Conservation (phyloP, 306 rosid species). For the Crotalaria pallida region DNA sequence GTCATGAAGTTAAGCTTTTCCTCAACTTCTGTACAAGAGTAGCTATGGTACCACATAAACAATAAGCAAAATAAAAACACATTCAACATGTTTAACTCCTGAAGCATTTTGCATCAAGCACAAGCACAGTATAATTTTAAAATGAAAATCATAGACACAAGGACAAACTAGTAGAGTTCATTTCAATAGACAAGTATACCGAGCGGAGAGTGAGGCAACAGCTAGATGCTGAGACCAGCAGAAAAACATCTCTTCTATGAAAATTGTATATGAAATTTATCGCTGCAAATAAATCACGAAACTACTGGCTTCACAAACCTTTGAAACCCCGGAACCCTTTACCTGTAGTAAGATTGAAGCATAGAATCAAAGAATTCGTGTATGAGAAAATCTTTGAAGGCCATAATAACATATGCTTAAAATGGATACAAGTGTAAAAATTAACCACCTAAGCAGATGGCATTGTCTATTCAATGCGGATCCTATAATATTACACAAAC, state of each 20-base stretch:
- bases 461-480: not conserved
- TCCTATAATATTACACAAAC: conserved; percentile 67
- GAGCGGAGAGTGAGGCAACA: not conserved
- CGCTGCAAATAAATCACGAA: not conserved
- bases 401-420: not conserved
- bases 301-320: conserved; percentile 7
- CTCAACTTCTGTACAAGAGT: conserved; percentile 17
- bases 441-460: conserved; percentile 8
- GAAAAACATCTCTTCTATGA: conserved; percentile 26
- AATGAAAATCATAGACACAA: not conserved
- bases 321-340: not conserved
- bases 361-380: conserved; percentile 14
- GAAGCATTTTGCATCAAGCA: not conserved
- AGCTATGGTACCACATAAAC: not conserved
- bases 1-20: not conserved
- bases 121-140: not conserved
- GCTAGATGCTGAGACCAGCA: not conserved
- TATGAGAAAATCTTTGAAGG: not conserved
- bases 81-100: not conserved
- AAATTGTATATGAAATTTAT: not conserved
- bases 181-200: not conserved
- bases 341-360: not conserved
- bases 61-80: not conserved
- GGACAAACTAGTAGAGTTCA: not conserved
- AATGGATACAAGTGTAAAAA: conserved; percentile 4